Percentiles rank a stretch among this genome's conserved stretches.
Conservation (phyloP, 441 rosid species). For the Populus trichocarpa region DNA sequence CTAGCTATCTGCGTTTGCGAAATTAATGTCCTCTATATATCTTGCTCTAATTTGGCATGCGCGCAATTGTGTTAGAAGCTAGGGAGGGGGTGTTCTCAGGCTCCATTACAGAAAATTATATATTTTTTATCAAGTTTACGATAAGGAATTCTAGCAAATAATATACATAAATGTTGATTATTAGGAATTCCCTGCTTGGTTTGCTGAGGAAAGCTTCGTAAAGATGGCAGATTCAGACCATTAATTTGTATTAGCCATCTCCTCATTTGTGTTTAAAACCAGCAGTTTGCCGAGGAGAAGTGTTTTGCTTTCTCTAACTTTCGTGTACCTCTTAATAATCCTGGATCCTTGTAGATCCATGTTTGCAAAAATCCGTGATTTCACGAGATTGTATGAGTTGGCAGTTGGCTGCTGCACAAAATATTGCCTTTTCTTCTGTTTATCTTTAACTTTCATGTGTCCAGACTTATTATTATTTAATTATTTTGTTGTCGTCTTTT, state of each 20-base stretch:
- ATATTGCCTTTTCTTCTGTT: conserved; percentile 18
- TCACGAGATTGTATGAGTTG: conserved; percentile 43
- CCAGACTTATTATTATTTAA: conserved; percentile 15
- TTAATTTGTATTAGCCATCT: not conserved
- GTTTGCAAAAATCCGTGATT: conserved; percentile 30
- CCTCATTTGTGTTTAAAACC: not conserved
- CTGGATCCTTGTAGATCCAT: conserved; percentile 18
- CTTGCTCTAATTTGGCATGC: not conserved
- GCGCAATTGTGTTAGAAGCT: not conserved
- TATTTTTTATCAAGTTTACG: not conserved
- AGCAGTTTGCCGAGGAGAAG: not conserved
- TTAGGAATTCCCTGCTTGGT: not conserved
- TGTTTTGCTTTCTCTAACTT: not conserved
- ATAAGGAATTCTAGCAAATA: not conserved
- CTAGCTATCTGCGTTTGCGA: not conserved
- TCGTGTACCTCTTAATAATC: not conserved
- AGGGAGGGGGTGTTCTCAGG: not conserved
- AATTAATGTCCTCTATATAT: not conserved
- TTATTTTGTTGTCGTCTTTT: conserved; percentile 5
- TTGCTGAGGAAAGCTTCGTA: not conserved
- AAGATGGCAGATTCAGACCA: not conserved
- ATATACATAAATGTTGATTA: not conserved
- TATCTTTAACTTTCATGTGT: conserved; percentile 34
- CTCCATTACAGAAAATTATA: not conserved
- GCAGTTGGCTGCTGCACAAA: conserved; percentile 34